Evolutionary conservation across 495 filamentous ascomycete species (phyloP), one percentile per base, ranked within the genome.

Genomic region (Halenospora varia): DNA sequence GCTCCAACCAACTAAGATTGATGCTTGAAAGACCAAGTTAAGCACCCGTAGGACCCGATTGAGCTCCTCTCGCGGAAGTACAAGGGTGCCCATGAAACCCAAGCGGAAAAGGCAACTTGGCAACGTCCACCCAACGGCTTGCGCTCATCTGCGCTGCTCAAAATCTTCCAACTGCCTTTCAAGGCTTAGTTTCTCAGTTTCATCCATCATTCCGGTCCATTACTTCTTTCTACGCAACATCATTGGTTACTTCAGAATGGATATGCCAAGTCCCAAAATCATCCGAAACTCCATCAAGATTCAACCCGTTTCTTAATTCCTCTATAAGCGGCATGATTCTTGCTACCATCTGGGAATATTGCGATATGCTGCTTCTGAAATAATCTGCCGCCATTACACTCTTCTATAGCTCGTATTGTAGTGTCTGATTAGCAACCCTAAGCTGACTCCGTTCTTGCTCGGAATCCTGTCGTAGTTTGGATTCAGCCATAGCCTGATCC

Each of bases 391-490:
- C 20, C n/a, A 47, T 22, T 47, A 22, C n/a, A 47, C 44, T 47
- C 44, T 47, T 47, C 44, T 47, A 17, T 47, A 47, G n/a, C 44
- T 47, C 44, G 15, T 47, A 22, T 47, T 47, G 44, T 47, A 47
- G 44, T 47, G 44, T 47, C 44, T 47, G 44, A 47, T 47, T 47
- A 47, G 44, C 44, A 47, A 4, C 15, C 44, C 20, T 47, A 22
- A 47, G 44, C 44, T 47, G 44, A 47, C 20, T 47, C 20, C 29
- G 29, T 35, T 35, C 29, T 35, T 35, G 13, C 29, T 51, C 48
- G 24, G 48, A 23, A 3, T 25, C n/a, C 48, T n/a, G 24, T 51
- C 48, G 19, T n/a, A 51, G 15, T 51, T 51, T 23, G 10, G 48
- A 23, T 26, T 51, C 48, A 8, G 48, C 19, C 19, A 10, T 23